Evolutionary conservation across 2,329 filamentous ascomycete genomes (phyloP).

Genomic region (Periconia sp.): DNA sequence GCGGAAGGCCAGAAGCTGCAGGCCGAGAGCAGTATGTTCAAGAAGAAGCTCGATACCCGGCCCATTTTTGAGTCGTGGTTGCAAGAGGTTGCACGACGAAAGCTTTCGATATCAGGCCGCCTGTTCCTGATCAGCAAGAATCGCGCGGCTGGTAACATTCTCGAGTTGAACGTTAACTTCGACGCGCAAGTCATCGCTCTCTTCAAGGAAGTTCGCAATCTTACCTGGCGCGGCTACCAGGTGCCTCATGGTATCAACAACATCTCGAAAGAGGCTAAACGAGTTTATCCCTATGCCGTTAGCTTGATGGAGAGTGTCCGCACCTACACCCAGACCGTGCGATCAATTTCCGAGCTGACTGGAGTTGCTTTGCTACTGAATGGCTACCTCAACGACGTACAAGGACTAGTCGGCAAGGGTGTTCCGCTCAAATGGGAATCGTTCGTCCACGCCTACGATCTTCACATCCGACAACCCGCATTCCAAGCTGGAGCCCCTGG

Average conservation of each 20-base stretch:
- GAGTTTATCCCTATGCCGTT: constrained; percentile 96
- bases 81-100: constrained; percentile 83
- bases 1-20: constrained; percentile 93
- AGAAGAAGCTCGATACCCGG: constrained; percentile 92
- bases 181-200: constrained; percentile 95
- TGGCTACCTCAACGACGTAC: constrained; percentile 90
- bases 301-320: constrained; percentile 99
- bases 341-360: constrained; percentile 82
- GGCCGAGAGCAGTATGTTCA: constrained; percentile 89
- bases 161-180: constrained; percentile 94
- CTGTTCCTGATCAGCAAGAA: constrained; percentile 90
- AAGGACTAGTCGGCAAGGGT: constrained; percentile 81
- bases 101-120: constrained; percentile 89
- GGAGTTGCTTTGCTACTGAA: constrained; percentile 87
- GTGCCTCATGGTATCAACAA: constrained; percentile 95
- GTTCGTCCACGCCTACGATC: constrained; percentile 94
- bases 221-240: constrained; percentile 92
- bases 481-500: constrained; percentile 67
- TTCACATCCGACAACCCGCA: constrained; percentile 73
- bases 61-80: constrained; percentile 97
- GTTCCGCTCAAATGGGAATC: constrained; percentile 95
- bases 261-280: constrained; percentile 97
- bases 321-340: constrained; percentile 86
- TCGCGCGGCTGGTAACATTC: constrained; percentile 83
- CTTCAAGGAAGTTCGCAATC: constrained; percentile 97